A percentile compares a stretch with the other conserved stretches of the same genome.
Conservation (phyloP, 257 asterid genomes). For the Pogostemon cablin region DNA sequence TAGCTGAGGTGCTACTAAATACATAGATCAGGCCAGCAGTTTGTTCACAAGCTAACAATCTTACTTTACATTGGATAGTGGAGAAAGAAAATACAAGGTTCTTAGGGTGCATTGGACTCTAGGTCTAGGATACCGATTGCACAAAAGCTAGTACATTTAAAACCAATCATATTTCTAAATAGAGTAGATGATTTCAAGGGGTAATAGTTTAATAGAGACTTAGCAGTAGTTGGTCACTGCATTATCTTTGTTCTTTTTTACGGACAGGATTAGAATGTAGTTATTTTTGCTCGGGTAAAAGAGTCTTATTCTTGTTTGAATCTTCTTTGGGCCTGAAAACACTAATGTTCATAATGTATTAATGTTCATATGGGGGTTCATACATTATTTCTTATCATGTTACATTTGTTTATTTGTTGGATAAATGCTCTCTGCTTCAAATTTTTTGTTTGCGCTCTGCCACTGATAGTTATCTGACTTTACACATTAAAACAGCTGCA, state of each 20-base stretch:
- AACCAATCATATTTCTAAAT: no score
- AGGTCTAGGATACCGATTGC: conserved; percentile 24
- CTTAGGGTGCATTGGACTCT: conserved; percentile 10
- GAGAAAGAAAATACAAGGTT: conserved; percentile 7
- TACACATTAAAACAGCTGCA: conserved; percentile 68
- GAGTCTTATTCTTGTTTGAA: background rate
- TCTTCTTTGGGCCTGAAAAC: background rate
- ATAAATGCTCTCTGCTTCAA: background rate
- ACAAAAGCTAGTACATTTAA: background rate
- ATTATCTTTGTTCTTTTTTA: no score
- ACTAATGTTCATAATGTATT: background rate
- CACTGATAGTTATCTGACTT: conserved; percentile 33
- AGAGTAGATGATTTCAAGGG: no score
- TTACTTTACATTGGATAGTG: conserved; percentile 3
- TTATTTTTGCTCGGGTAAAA: conserved; percentile 7
- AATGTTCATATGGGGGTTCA: background rate
- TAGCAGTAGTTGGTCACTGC: conserved; percentile 1
- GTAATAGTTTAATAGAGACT: background rate
- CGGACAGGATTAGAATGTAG: background rate
- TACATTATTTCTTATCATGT: conserved; percentile 19
- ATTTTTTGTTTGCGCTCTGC: conserved; percentile 28
- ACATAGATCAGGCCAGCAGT: conserved; percentile 10
- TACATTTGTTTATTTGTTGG: conserved; percentile 5
- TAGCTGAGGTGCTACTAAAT: conserved; percentile 18
- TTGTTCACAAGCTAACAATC: conserved; percentile 12